These are phyloP conservation scores for Phalaenopsis hybrid DNA, from an alignment of 116 monocot genomes.

Conservation along the genomic window DNA sequence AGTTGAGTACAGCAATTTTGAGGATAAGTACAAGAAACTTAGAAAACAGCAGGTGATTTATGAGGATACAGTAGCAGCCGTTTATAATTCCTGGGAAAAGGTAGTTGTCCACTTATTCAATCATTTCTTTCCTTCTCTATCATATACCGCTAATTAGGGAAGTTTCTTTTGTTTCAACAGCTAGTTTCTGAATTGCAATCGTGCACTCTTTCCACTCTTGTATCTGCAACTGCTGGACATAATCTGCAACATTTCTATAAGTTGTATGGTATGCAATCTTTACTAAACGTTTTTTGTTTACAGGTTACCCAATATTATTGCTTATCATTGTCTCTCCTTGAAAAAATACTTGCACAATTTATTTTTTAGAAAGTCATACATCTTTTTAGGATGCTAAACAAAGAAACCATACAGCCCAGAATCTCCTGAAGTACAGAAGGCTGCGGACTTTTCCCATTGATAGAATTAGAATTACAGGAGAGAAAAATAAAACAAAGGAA, in stretches of 20 bases:
- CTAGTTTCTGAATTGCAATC: slow-evolving; percentile 54
- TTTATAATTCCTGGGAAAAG: slow-evolving; percentile 58
- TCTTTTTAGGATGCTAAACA: neutral
- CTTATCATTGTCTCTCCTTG: neutral
- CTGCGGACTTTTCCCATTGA: no score
- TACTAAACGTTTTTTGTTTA: neutral
- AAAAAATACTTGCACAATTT: neutral
- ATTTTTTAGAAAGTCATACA: neutral
- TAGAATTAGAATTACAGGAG: no score
- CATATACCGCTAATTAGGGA: slow-evolving; percentile 5
- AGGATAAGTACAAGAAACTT: slow-evolving; percentile 57
- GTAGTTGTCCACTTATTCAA: slow-evolving; percentile 30
- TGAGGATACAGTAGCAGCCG: slow-evolving; percentile 38
- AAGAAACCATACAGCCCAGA: no score
- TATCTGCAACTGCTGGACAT: slow-evolving; percentile 19
- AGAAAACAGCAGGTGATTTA: slow-evolving; percentile 51
- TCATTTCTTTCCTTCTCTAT: neutral
- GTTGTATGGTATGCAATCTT: slow-evolving; percentile 19
- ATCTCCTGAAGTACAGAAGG: no score
- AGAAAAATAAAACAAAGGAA: no score
- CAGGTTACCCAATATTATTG: neutral
- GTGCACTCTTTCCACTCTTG: slow-evolving; percentile 23
- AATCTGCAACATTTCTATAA: slow-evolving; percentile 9
- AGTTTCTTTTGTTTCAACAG: slow-evolving; percentile 24
- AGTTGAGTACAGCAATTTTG: slow-evolving; percentile 55